Evolutionary conservation across 192 early-diverging fungal genomes (phyloP), one percentile per base, ranked within the genome.

Genomic region (Ramicandelaber brevisporus): DNA sequence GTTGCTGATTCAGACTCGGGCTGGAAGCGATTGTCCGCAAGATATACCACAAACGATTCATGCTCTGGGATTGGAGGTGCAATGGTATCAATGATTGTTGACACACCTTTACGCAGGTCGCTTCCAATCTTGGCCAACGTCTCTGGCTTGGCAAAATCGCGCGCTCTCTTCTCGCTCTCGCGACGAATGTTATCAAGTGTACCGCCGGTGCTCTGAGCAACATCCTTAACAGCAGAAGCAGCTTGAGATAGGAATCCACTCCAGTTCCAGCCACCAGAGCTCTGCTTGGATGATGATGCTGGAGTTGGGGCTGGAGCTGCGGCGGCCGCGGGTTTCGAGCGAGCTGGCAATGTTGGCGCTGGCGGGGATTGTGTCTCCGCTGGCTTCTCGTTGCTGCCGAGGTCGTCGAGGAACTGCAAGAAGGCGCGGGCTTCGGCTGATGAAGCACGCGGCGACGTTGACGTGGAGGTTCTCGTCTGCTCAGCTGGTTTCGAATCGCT

Each of bases 41-140:
- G 31, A 8, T 37, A 43, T 17, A 58, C 44, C 20, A 30, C 50
- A 21, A 53, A 58, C 12, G 49, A 46, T 21, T 48, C 50, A 30
- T 58, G 46, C 26, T 53, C 50, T 13, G 39, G 42, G 28, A 58
- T 53, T 1, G 55, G 55, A 30, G 55, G 55, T 10, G 55, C 55
- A 14, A 58, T 45, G 3, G 49, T 48, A 32, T 58, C 50, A 11
- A 58, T 58, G 16, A 58, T 50, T 2, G 50, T 43, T 37, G 43
- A 42, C 15, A 58, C 43, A 25, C 38, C 41, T 17, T 47, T 46
- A 34, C 42, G 44, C 10, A 58, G 29, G 12, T 49, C 47, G 5
- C 49, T 43, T 15, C 55, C 26, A 6, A 57, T 23, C 36, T 43
- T 47, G 28, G 34, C 29, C 28, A 52, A 39, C 19, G 38, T 53